Evolutionary conservation across 768 basidiomycete species (phyloP).

Genomic region (Pleurotus salmoneostramineus): DNA sequence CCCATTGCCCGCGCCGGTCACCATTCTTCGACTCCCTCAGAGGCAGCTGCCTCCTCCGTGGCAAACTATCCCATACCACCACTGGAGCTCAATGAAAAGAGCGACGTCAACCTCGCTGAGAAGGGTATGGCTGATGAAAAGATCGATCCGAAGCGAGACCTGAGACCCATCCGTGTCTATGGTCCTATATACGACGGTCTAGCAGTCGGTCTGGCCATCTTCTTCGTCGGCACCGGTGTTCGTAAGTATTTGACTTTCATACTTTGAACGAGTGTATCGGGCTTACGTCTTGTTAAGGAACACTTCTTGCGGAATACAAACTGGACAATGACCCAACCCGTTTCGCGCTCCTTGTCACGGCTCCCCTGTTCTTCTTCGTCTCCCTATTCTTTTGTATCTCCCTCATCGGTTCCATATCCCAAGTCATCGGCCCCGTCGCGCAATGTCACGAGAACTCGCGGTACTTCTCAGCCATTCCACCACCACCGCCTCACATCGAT

Average conservation of each 20-base stretch:
- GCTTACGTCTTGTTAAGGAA: conserved; percentile 49
- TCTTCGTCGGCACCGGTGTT: conserved; percentile 7
- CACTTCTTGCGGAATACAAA: conserved; percentile 63
- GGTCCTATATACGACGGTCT: conserved; percentile 10
- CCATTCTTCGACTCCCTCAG: conserved; percentile 14
- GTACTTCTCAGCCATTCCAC: conserved; percentile 73
- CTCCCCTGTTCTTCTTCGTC: conserved; percentile 74
- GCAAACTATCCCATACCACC: background rate
- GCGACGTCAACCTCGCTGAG: conserved; percentile 6
- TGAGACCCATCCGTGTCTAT: conserved; percentile 9
- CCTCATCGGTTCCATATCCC: conserved; percentile 60
- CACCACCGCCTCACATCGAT: conserved; percentile 32
- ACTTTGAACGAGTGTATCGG: background rate
- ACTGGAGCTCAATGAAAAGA: conserved; percentile 31
- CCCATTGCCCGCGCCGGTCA: background rate
- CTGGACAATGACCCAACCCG: conserved; percentile 61
- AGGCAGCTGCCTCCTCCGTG: conserved; percentile 11
- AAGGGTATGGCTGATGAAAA: conserved; percentile 17
- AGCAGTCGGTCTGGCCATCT: background rate
- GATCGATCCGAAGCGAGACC: conserved; percentile 14
- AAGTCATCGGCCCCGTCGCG: conserved; percentile 76
- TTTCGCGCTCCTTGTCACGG: conserved; percentile 61
- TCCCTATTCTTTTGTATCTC: conserved; percentile 81
- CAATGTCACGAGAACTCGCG: conserved; percentile 83
- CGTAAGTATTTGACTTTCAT: conserved; percentile 12